phyloP scores from a whole-genome alignment of 306 rosid genomes.

The Begonia masoniana region DNA sequence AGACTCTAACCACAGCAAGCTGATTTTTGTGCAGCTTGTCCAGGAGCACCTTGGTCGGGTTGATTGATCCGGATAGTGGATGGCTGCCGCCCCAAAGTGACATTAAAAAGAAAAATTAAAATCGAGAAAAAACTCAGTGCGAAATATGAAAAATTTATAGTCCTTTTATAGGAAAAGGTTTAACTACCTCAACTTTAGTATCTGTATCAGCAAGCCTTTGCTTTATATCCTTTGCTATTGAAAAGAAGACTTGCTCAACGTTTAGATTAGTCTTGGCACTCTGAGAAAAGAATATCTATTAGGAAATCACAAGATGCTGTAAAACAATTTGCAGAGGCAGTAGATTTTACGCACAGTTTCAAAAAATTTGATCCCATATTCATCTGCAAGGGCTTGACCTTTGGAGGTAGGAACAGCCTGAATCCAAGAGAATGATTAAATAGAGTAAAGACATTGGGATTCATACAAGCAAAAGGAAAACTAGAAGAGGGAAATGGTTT shows the following conservation, averaged over 20 bases:
- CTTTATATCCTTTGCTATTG: slow-evolving; percentile 78
- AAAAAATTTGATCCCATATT: slow-evolving; percentile 88
- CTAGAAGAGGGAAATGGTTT: not conserved
- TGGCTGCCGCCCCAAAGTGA: slow-evolving; percentile 34
- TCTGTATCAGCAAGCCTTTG: slow-evolving; percentile 75
- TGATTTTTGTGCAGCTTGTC: slow-evolving; percentile 45
- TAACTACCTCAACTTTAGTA: slow-evolving; percentile 53
- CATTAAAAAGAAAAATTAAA: not conserved
- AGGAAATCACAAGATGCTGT: slow-evolving; percentile 2
- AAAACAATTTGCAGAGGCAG: slow-evolving; percentile 7
- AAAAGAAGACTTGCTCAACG: slow-evolving; percentile 89
- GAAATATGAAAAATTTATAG: not conserved
- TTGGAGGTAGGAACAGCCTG: slow-evolving; percentile 89
- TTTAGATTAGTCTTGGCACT: slow-evolving; percentile 93
- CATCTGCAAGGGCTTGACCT: slow-evolving; percentile 95
- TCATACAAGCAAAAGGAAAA: slow-evolving; percentile 1
- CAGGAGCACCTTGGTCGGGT: slow-evolving; percentile 41
- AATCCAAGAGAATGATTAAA: slow-evolving; percentile 1
- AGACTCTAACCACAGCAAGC: slow-evolving; percentile 71
- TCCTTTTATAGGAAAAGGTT: not conserved
- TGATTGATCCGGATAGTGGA: slow-evolving; percentile 55
- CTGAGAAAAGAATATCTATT: slow-evolving; percentile 27
- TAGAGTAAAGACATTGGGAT: not conserved
- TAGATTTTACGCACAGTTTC: slow-evolving; percentile 70
- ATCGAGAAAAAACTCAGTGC: not conserved